A percentile compares a stretch with the other conserved stretches of the same genome.
These are phyloP conservation scores for Xylariales sp. DNA, from an alignment of 2,329 filamentous ascomycete species.

Conservation along the genomic window DNA sequence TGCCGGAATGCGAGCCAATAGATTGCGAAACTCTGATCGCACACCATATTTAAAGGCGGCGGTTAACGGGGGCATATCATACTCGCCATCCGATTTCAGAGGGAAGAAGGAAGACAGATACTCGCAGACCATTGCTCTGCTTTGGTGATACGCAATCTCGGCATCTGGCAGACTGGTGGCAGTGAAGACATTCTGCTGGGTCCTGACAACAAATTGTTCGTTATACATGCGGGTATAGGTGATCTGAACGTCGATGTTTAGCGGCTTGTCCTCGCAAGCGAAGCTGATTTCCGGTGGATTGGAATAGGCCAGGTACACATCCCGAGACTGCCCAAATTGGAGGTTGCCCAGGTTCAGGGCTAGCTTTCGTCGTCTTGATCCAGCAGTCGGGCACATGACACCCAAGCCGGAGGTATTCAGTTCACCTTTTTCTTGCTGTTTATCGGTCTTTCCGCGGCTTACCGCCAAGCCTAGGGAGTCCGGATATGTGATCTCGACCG, in stretches of 20 bases:
- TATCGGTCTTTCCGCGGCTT: constrained; percentile 34
- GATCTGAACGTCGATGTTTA: constrained; percentile 28
- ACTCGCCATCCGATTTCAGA: constrained; percentile 31
- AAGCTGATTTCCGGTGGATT: background rate
- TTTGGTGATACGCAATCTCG: constrained; percentile 47
- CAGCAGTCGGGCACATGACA: background rate
- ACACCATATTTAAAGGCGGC: no score
- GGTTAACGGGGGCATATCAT: constrained; percentile 19
- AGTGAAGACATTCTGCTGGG: constrained; percentile 15
- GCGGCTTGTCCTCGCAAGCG: background rate
- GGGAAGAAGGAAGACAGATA: constrained; percentile 43
- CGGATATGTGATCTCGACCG: constrained; percentile 37
- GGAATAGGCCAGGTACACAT: constrained; percentile 41
- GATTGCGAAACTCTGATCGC: constrained; percentile 17
- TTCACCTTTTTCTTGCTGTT: constrained; percentile 21
- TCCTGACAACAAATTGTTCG: constrained; percentile 1
- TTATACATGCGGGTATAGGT: constrained; percentile 25
- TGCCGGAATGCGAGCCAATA: constrained; percentile 31
- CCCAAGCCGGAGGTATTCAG: constrained; percentile 5
- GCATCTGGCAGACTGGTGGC: constrained; percentile 21
- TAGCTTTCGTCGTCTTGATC: constrained; percentile 19
- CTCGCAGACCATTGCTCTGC: constrained; percentile 44
- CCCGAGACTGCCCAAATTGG: constrained; percentile 57
- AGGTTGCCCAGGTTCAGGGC: constrained; percentile 45
- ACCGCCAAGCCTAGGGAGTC: constrained; percentile 32